Evolutionary conservation across 345 rosid genomes (phyloP), one percentile per base, ranked within the genome.

Genomic region (Rhizophora mangle): DNA sequence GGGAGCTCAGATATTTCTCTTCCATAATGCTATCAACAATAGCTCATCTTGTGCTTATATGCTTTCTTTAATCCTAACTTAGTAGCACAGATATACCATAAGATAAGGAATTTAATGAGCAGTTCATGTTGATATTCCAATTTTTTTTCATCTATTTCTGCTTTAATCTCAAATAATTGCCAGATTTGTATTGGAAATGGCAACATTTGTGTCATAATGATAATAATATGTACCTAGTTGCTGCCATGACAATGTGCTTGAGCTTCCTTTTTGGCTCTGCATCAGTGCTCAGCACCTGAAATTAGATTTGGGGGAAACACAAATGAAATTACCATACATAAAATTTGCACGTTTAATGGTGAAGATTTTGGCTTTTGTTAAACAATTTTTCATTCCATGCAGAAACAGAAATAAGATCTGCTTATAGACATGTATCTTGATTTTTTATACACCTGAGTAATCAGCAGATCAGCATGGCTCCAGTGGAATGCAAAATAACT

Each of bases 401-500:
- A 15, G 22, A 21, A 52, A 60, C 13, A 61, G 6, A 43, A 9
- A 53, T 15, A 6, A 15, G n/a, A 30, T 43, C 32, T 13, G 2
- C 29, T 63, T 63, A 6, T n/a, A 7, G 26, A 32, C 20, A 6
- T 10, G 24, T 7, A 63, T 37, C 31, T 22, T 1, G 16, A 16
- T 29, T 62, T n/a, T 55, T 10, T 19, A 8, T 26, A 26, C 61
- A 84, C 99, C 96, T 88, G 91, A 62, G 67, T 71, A 70, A 95
- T 80, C 76, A 87, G 65, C 19, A 58, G 67, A 52, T 92, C 80
- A 27, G 97, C 96, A 52, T 89, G 84, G 68, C 58, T 83, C 99
- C 96, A 92, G 21, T 95, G 97, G 73, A 90, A 95, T 18, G 96
- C 88, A 62, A 92, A 92, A 58, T 92, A 95, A 68, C 86, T 77